Conservation (phyloP, 2,329 filamentous ascomycete species). For the Colletotrichum sp. region DNA sequence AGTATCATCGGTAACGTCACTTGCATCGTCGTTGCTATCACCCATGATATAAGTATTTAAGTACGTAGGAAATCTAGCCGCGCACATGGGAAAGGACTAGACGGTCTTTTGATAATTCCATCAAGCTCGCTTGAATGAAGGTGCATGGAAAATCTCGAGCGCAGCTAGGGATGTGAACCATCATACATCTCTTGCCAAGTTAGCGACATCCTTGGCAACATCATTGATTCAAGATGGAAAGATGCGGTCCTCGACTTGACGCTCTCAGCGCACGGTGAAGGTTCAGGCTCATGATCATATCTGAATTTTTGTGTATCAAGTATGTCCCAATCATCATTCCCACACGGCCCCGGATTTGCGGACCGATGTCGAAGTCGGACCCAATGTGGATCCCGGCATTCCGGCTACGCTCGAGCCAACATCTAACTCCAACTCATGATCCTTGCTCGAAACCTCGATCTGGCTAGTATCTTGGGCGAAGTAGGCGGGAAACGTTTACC, state of each 20-base stretch:
- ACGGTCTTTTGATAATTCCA: not conserved
- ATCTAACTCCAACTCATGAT: slow-evolving; percentile 10
- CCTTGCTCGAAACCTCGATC: not conserved
- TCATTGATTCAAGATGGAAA: not conserved
- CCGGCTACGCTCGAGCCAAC: slow-evolving; percentile 19
- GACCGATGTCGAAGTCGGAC: slow-evolving; percentile 3
- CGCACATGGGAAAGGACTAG: not conserved
- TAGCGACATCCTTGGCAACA: not conserved
- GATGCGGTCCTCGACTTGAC: not conserved
- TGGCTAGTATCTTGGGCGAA: not conserved
- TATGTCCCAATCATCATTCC: not conserved
- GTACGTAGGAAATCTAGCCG: not conserved
- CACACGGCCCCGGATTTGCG: slow-evolving; percentile 16
- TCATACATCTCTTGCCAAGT: not conserved
- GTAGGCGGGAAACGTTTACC: not conserved
- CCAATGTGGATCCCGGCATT: slow-evolving; percentile 15
- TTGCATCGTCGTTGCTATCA: not conserved
- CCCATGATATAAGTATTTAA: not conserved
- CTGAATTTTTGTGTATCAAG: slow-evolving; percentile 1
- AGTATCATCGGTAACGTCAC: not conserved
- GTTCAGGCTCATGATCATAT: not conserved
- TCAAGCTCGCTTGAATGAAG: not conserved
- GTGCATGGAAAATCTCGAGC: not conserved
- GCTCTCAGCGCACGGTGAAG: not conserved
- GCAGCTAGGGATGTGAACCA: not conserved